Evolutionary conservation across 2,329 filamentous ascomycete genomes (phyloP).

Genomic region (Exophiala spinifera): DNA sequence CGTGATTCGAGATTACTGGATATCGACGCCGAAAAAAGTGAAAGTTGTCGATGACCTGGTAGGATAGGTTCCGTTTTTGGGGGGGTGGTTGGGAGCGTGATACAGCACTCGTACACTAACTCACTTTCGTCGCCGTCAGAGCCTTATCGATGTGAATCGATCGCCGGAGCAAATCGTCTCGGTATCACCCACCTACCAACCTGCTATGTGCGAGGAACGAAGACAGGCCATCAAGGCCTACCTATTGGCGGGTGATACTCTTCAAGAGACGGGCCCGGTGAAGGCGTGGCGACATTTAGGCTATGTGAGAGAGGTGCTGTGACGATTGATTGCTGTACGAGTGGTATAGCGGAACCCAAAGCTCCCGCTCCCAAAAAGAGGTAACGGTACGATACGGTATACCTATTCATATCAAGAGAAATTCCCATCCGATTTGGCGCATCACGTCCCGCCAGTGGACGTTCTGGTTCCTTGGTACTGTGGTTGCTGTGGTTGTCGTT

Average conservation of each 20-base stretch:
- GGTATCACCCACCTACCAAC: background rate
- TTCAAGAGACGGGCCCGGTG: background rate
- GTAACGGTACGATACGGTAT: too few species aligned
- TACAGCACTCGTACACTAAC: too few species aligned
- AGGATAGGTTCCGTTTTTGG: background rate
- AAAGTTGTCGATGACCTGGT: constrained; percentile 11
- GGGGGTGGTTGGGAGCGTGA: background rate
- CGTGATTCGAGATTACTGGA: too few species aligned
- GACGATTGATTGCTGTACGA: too few species aligned
- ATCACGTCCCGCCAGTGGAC: constrained; percentile 95
- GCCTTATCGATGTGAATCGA: too few species aligned
- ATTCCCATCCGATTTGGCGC: constrained; percentile 87
- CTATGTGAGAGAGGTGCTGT: background rate
- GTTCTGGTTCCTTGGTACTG: constrained; percentile 49
- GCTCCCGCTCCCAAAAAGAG: too few species aligned
- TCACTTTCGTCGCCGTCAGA: background rate
- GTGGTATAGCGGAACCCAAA: too few species aligned
- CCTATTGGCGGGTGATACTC: background rate
- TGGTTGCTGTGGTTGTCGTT: constrained; percentile 29
- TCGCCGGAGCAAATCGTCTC: too few species aligned
- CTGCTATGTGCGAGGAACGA: background rate
- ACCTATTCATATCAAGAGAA: constrained; percentile 66
- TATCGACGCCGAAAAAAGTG: constrained; percentile 4
- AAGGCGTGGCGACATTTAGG: too few species aligned
- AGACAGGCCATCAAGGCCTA: constrained; percentile 15